Evolutionary conservation across 768 basidiomycete genomes (phyloP).

Genomic region (Leccinum longicurvipes): DNA sequence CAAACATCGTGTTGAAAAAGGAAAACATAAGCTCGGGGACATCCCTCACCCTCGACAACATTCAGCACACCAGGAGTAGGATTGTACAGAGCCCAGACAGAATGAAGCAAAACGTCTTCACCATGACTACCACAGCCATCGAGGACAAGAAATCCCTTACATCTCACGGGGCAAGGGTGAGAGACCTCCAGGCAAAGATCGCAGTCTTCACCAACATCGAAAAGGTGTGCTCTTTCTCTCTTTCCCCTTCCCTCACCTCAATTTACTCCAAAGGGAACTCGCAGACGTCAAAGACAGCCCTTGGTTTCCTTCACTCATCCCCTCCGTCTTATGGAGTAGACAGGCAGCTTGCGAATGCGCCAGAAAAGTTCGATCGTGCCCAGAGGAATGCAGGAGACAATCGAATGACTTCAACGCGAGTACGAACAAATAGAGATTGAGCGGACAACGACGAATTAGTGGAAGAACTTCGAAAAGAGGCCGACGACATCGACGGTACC

Average conservation of each 20-base stretch:
- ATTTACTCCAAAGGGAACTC: constrained; percentile 48
- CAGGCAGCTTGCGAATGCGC: constrained; percentile 76
- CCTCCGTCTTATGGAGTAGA: constrained; percentile 58
- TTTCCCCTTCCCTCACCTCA: not conserved
- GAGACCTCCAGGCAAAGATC: constrained; percentile 76
- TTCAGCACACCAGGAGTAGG: constrained; percentile 62
- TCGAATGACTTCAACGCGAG: constrained; percentile 73
- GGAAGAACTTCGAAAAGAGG: constrained; percentile 71
- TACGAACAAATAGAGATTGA: constrained; percentile 77
- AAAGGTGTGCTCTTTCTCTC: constrained; percentile 45
- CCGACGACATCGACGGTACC: constrained; percentile 64
- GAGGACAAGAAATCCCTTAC: constrained; percentile 70
- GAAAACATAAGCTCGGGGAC: constrained; percentile 63
- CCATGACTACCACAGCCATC: constrained; percentile 64
- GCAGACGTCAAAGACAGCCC: constrained; percentile 60
- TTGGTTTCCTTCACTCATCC: not conserved
- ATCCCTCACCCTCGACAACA: constrained; percentile 53
- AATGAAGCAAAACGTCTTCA: constrained; percentile 74
- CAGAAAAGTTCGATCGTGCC: constrained; percentile 77
- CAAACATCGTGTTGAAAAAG: constrained; percentile 60
- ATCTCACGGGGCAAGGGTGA: constrained; percentile 65
- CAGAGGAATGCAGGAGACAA: constrained; percentile 76
- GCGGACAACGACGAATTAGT: constrained; percentile 78
- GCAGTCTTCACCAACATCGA: constrained; percentile 70
- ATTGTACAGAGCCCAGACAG: constrained; percentile 92